phyloP scores from a whole-genome alignment of 371 early-diverging fungal genomes.

The Mucor mucedo region DNA sequence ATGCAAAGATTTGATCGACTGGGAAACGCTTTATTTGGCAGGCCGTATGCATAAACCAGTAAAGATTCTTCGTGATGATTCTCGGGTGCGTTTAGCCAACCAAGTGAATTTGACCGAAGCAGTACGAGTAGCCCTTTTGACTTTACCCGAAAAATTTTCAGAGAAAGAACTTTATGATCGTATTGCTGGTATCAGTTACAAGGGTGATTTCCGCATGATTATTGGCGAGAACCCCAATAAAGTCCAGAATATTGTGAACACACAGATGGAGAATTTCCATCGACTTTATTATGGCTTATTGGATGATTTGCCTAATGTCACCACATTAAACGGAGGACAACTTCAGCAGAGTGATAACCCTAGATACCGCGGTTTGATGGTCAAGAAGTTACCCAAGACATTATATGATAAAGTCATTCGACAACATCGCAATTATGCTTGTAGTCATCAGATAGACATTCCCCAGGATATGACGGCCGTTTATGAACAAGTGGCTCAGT shows the following conservation, averaged over 20 bases:
- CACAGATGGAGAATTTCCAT: constrained; percentile 80
- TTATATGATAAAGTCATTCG: constrained; percentile 54
- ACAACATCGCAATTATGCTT: constrained; percentile 36
- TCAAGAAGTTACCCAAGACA: constrained; percentile 70
- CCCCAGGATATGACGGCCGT: constrained; percentile 44
- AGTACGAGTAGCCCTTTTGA: constrained; percentile 82
- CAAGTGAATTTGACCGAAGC: constrained; percentile 89
- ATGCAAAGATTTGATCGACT: constrained; percentile 86
- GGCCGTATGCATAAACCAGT: constrained; percentile 98
- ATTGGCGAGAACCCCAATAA: constrained; percentile 96
- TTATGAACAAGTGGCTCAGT: constrained; percentile 51
- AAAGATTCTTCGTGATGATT: constrained; percentile 87
- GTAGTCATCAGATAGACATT: constrained; percentile 28
- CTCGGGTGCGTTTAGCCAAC: constrained; percentile 83
- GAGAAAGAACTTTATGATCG: constrained; percentile 80
- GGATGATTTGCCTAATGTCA: constrained; percentile 79
- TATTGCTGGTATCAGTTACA: constrained; percentile 90
- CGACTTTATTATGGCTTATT: constrained; percentile 81
- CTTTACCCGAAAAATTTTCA: constrained; percentile 83
- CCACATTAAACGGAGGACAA: constrained; percentile 60
- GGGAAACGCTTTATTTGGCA: constrained; percentile 95
- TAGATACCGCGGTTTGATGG: constrained; percentile 61
- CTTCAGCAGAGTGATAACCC: constrained; percentile 71
- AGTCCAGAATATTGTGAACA: constrained; percentile 88
- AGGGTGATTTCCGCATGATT: constrained; percentile 92